A percentile compares a stretch with the other conserved stretches of the same genome.
Conservation (phyloP, 257 asterid species). For the Solanum lycopersicoides region DNA sequence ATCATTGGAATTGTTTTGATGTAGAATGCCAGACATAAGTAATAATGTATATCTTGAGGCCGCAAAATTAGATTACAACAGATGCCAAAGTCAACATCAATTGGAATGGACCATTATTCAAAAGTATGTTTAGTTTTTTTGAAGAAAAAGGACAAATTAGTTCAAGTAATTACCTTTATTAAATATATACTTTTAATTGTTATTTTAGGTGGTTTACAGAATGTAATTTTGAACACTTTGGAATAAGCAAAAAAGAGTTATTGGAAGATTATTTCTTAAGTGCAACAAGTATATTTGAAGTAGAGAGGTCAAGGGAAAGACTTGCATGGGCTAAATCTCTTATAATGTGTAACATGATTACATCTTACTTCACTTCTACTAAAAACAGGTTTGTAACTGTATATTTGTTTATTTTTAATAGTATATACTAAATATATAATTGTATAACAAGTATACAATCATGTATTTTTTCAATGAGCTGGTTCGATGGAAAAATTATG, state of each 20-base stretch:
- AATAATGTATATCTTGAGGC: not conserved
- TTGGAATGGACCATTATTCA: not conserved
- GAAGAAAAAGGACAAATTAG: not conserved
- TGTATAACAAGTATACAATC: no score
- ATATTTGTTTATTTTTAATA: not conserved
- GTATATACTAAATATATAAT: not conserved
- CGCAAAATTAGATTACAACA: not conserved
- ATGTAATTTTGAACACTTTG: not conserved
- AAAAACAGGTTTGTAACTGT: not conserved
- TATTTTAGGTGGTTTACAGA: not conserved
- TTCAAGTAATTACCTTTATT: not conserved
- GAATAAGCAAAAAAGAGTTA: not conserved
- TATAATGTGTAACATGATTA: not conserved
- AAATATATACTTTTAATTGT: not conserved
- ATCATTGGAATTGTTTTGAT: not conserved
- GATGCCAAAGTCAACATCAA: not conserved
- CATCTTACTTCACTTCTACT: not conserved
- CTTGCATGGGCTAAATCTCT: not conserved
- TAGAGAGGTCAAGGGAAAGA: not conserved
- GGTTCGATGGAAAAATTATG: rapidly evolving
- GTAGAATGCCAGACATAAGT: not conserved
- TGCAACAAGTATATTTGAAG: not conserved
- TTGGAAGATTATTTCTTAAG: not conserved
- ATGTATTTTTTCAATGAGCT: no score
- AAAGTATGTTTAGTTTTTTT: not conserved